Evolutionary conservation across 768 basidiomycete species (phyloP), one percentile per base, ranked within the genome.

Genomic region (Amanita thiersii): DNA sequence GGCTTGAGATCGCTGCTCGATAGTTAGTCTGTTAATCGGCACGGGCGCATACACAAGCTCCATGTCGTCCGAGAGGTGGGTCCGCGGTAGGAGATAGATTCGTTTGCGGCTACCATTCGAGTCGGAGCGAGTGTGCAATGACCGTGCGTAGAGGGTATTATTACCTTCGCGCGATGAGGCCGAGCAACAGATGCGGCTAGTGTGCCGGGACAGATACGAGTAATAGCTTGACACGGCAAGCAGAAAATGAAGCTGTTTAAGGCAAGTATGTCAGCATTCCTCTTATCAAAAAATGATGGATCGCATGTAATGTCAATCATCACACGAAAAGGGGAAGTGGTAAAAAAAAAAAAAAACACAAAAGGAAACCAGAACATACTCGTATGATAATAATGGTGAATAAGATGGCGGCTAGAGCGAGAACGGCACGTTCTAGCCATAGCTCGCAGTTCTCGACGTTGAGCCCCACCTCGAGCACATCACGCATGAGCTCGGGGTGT

Each of bases 391-490:
- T 72, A 46, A 83, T 55, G 25, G 86, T 60, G 33, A 76, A 65
- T 61, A 82, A 70, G 32, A 77, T 56, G 1, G 68, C 75, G 36
- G 86, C 62, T 24, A 75, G 66, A 0, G 65, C 78, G 45, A 82
- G 56, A 23, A 79, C 69, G 5, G 74, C 81, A 29, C 77, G 69
- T 55, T 81, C 83, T 35, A 86, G 70, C 81, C 81, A 86, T 44
- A 72, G 69, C 53, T 89, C 86, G 55, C 87, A 89, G 49, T 86
- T 86, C 60, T 88, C 86, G 31, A 84, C 59, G 51, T 72, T 83
- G 51, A 88, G 65, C 0, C 85, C 86, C 53, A 82, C 70, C 54
- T 84, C 81, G 37, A 73, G 67, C 61, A 86, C 59, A 49, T 76
- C 77, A 6, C 77, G 75, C 60, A 87, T 70, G 30, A 88, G 63